These are phyloP conservation scores for Cladochytrium replicatum DNA, from an alignment of 192 early-diverging fungal genomes.

Conservation along the genomic window DNA sequence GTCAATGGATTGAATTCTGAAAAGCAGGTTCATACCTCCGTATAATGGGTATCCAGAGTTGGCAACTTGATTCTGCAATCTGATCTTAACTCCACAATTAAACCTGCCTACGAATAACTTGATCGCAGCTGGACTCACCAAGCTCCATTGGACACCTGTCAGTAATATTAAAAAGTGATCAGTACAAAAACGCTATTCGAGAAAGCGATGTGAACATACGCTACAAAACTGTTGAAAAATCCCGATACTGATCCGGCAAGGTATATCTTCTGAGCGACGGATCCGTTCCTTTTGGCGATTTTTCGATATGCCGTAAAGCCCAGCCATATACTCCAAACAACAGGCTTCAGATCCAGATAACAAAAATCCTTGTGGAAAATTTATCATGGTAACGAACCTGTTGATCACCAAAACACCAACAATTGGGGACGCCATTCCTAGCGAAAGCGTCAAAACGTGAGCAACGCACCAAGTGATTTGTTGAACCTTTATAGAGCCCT, in stretches of 20 bases:
- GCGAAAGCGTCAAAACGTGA: conserved; percentile 65
- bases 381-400: neutral
- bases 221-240: conserved; percentile 33
- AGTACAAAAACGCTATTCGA: too few relatives aligned
- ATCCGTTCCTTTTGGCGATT: conserved; percentile 4
- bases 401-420: conserved; percentile 79
- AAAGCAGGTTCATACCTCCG: too few relatives aligned
- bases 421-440: conserved; percentile 89
- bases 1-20: neutral
- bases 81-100: conserved; percentile 37
- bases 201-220: neutral
- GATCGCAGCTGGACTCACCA: too few relatives aligned
- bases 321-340: conserved; percentile 42
- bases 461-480: neutral
- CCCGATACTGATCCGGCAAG: conserved; percentile 32
- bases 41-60: too few relatives aligned
- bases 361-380: neutral
- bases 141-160: conserved; percentile 39
- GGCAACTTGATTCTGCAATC: conserved; percentile 34
- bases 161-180: neutral
- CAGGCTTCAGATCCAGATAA: conserved; percentile 10
- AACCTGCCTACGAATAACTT: too few relatives aligned
- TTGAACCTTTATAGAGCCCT: neutral
- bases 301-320: conserved; percentile 27
- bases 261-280: conserved; percentile 23